Evolutionary conservation across 2,329 filamentous ascomycete species (phyloP), one percentile per base, ranked within the genome.

Genomic region (Ilyonectria destructans): DNA sequence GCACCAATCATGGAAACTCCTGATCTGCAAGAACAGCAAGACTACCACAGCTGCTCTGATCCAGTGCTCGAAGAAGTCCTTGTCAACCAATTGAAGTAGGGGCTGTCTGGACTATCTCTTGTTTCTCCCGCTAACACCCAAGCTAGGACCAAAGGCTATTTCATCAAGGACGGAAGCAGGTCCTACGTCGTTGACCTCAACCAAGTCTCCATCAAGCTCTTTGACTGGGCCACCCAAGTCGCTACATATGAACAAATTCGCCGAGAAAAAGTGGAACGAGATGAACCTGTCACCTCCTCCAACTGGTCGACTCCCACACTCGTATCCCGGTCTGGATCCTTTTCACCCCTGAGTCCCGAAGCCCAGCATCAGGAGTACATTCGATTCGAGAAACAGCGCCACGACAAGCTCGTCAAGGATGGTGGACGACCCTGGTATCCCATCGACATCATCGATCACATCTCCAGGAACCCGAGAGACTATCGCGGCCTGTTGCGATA

Each of bases 351-450:
- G 9, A 40, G 31, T 6, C 19, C 29, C 19, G 57, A 60, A 51
- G 10, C 21, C 31, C 35, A 26, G 9, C 43, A 23, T 35, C 15
- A 17, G n/a, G 29, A 12, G 6, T 19, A 40, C 4, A 17, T 54
- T 3, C 19, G 33, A 7, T 58, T 40, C 13, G 74, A 75, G 48
- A 72, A n/a, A 29, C 26, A 9, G 2, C 68, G 64, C 17, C 54
- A 69, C 19, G 55, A 58, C 21, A 43, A 62, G 21, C 67, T 75
- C 21, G 13, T 65, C 12, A 52, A 62, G 8, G 63, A 62, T 31
- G 74, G 74, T n/a, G 74, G 69, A 6, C 74, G 71, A 3, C 72
- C 74, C 7, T 74, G 71, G 69, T 75, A 74, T 37, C 40, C 60
- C 10, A 60, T 69, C 19, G 54, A 55, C 9, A 69, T 61, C 23